Evolutionary conservation across 2,329 filamentous ascomycete species (phyloP).

Genomic region (Phyllosticta ampelicida): DNA sequence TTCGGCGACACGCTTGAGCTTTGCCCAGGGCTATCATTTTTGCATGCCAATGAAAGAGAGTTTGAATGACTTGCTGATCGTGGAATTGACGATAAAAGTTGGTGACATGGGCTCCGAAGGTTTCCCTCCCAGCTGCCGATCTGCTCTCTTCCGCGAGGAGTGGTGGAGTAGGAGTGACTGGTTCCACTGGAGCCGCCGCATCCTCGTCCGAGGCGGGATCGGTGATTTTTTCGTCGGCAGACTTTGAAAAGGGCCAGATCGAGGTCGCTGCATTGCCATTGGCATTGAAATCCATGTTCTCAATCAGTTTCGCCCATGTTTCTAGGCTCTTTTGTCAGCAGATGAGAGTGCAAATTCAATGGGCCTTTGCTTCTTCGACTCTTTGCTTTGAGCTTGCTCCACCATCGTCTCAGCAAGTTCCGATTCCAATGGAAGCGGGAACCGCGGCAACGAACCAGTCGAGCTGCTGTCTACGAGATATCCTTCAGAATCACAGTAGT

Average conservation of each 20-base stretch:
- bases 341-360: too few relatives aligned
- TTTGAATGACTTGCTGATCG: background rate
- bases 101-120: background rate
- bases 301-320: background rate
- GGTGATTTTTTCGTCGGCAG: background rate
- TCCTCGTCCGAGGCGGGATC: too few relatives aligned
- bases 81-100: background rate
- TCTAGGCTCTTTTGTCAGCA: background rate
- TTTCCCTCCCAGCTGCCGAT: background rate
- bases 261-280: background rate
- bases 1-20: background rate
- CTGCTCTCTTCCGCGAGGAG: background rate
- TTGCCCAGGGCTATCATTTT: background rate
- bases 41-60: background rate
- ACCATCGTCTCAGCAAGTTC: background rate
- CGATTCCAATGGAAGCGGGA: background rate
- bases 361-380: too few relatives aligned
- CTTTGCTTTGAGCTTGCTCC: background rate
- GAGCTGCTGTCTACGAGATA: background rate
- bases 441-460: background rate
- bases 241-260: background rate
- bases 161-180: background rate
- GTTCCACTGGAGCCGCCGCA: background rate
- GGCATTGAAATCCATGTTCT: background rate
- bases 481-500: background rate